Evolutionary conservation across 202 grass and related monocot species (phyloP), one percentile per base, ranked within the genome.

Genomic region (Miscanthus sacchariflorus): DNA sequence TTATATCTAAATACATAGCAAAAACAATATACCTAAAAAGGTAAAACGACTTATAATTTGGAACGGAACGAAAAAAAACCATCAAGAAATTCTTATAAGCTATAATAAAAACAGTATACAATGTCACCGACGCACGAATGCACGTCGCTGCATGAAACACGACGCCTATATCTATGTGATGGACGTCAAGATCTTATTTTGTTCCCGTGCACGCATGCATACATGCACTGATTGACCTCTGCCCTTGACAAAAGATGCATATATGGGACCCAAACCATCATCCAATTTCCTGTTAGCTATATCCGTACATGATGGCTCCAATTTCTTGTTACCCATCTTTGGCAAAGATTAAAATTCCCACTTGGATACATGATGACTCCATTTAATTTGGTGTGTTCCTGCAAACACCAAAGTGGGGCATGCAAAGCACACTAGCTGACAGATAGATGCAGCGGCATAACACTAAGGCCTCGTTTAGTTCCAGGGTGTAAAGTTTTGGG

Each of bases 101-200:
- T 65, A 65, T 65, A 25, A 27, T 25, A 24, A 24, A 64, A n/a
- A 4, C 1, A 70, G 15, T 59, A 44, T 11, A 21, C 36, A 69
- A 12, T 19, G 70, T 83, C 18, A 10, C 49, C 19, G 12, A 36
- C 25, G 39, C 48, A 83, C 0, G 23, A 43, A 35, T 25, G 73
- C 86, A 5, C 33, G 72, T 18, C 75, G 13, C 17, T 49, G 58
- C 39, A 63, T 63, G 50, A 17, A 88, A 63, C 38, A 17, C 48
- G 70, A 81, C 9, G 30, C 25, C 25, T 70, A 70, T 38, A 35
- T 88, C 19, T 70, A 70, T 38, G 45, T 88, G 86, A 76, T 59
- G 79, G 79, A 56, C 73, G 12, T 5, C 24, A 15, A 35, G 71
- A 82, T 69, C 44, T 50, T 28, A 30, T 27, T 74, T 42, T 81